A percentile compares a stretch with the other conserved stretches of the same genome.
Conservation (phyloP, 352 stramenopile species). For the Phytophthora pluvialis region DNA sequence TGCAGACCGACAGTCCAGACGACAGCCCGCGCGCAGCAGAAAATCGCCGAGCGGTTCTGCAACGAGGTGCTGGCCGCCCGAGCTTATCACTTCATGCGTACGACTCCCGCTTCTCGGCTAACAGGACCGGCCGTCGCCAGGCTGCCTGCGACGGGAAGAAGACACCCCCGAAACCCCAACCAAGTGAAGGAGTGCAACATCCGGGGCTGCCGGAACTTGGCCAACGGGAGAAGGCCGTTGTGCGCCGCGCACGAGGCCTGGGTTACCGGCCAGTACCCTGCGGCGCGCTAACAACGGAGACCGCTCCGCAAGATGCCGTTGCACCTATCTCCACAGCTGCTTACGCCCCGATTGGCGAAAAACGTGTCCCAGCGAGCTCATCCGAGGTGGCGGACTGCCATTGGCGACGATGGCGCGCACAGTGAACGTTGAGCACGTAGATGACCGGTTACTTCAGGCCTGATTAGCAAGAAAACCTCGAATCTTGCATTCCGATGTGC, state of each 20-base stretch:
- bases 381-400: too few species aligned
- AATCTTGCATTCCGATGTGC: not conserved
- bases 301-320: conserved; percentile 5
- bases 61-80: conserved; percentile 4
- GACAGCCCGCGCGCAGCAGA: conserved; percentile 16
- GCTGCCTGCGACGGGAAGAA: not conserved
- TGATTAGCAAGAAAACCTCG: not conserved
- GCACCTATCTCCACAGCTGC: not conserved
- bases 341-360: conserved; percentile 10
- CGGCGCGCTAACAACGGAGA: not conserved
- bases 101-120: not conserved
- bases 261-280: conserved; percentile 2
- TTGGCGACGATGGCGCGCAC: too few species aligned
- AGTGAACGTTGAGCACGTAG: too few species aligned
- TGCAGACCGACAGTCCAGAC: not conserved
- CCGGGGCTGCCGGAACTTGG: conserved; percentile 2
- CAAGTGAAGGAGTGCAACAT: conserved; percentile 6
- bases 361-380: conserved; percentile 9
- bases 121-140: not conserved
- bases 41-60: conserved; percentile 12
- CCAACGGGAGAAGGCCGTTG: conserved; percentile 3
- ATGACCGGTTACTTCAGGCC: too few species aligned
- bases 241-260: conserved; percentile 6
- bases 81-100: conserved; percentile 3
- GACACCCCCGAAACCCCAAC: too few species aligned